Evolutionary conservation across 768 basidiomycete genomes (phyloP).

Genomic region (Kwoniella sp.): DNA sequence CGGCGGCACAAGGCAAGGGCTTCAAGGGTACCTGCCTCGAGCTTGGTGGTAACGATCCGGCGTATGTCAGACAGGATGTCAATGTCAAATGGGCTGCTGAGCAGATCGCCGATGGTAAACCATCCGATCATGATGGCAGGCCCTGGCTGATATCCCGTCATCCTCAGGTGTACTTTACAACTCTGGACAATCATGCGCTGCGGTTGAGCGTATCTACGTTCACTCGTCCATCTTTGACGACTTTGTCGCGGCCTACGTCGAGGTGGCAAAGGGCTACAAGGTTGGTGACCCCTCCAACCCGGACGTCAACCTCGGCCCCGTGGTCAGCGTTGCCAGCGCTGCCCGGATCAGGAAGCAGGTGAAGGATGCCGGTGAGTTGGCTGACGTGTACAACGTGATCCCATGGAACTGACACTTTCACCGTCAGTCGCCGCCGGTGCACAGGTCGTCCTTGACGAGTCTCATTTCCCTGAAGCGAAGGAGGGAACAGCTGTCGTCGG

Average conservation of each 20-base stretch:
- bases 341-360: constrained; percentile 80
- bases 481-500: constrained; percentile 77
- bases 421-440: constrained; percentile 70
- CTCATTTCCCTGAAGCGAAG: constrained; percentile 62
- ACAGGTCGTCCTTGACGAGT: constrained; percentile 65
- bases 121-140: background rate
- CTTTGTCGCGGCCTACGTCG: constrained; percentile 71
- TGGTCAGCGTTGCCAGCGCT: constrained; percentile 82
- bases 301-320: constrained; percentile 81
- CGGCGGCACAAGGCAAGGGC: constrained; percentile 61
- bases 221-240: constrained; percentile 74
- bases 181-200: constrained; percentile 85
- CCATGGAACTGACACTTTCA: too few relatives aligned
- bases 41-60: constrained; percentile 97
- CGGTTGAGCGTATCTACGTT: constrained; percentile 93
- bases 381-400: background rate
- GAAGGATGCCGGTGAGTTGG: constrained; percentile 65
- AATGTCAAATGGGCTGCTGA: constrained; percentile 75
- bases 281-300: constrained; percentile 77
- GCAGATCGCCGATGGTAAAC: constrained; percentile 82
- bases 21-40: constrained; percentile 88
- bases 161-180: constrained; percentile 82
- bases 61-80: constrained; percentile 84
- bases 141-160: background rate
- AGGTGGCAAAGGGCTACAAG: constrained; percentile 72